Evolutionary conservation across 768 basidiomycete genomes (phyloP), one percentile per base, ranked within the genome.

Genomic region (Hygrocybe coccinea): DNA sequence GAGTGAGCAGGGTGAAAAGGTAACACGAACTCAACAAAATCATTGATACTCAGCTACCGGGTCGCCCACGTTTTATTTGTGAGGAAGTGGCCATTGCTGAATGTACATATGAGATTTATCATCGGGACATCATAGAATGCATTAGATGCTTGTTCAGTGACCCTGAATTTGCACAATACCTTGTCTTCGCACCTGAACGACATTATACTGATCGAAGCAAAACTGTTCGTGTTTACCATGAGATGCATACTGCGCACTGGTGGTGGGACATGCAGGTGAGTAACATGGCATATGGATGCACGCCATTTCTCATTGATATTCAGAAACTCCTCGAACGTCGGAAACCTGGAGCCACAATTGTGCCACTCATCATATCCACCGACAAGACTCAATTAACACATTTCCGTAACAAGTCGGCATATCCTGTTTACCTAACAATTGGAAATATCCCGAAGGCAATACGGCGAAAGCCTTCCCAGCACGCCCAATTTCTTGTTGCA

Each of bases 261-360:
- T 80, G 79, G 80, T 80, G 79, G 78, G 46, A 47, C 9, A 73
- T 68, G 1, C 79, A 80, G 67, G 79, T 79, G 57, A 24, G 71
- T 44, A 6, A 25, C 43, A 6, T 39, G 15, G 46, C 22, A 34
- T 19, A 33, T n/a, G 21, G 34, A 50, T 15, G 9, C 17, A 7
- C 36, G 38, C 9, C 46, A 21, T 19, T 17, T 39, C 38, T 25
- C n/a, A n/a, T 46, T 56, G 37, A 19, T 8, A 29, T 53, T 37
- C 21, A 71, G 69, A 58, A 55, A 36, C 44, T 47, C 1, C 29
- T 72, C 5, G 69, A 71, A 36, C 46, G 51, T 4, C 25, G 52
- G 1, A 61, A 55, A 17, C 58, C 64, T 5, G 64, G 62, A 2
- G 71, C 69, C 1, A 70, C 74, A 2, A 64, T 77, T 3, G 61